Evolutionary conservation across 1,284 basidiomycete genomes (phyloP).

Genomic region (Volvariella volvacea): DNA sequence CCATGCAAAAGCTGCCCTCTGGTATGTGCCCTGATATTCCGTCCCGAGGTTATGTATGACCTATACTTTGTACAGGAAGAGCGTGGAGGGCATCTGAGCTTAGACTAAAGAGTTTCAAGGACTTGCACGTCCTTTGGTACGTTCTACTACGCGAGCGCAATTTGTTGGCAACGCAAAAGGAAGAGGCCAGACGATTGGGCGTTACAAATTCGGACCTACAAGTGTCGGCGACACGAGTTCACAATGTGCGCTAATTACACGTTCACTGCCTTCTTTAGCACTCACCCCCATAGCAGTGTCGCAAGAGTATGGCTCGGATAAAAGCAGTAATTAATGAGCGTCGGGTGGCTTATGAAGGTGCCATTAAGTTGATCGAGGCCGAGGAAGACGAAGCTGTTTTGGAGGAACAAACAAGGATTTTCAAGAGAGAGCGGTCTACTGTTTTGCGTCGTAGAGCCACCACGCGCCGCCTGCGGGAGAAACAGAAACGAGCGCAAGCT

Average conservation of each 20-base stretch:
- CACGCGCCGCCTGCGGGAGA: too few relatives aligned
- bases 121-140: conserved; percentile 93
- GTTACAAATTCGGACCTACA: conserved; percentile 23
- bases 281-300: conserved; percentile 48
- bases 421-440: conserved; percentile 12
- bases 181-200: conserved; percentile 65
- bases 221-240: conserved; percentile 30
- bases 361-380: conserved; percentile 37
- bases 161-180: conserved; percentile 80
- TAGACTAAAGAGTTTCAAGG: conserved; percentile 83
- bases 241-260: conserved; percentile 25
- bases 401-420: conserved; percentile 18
- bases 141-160: conserved; percentile 84
- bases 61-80: conserved; percentile 48
- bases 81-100: conserved; percentile 83
- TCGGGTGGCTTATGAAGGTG: conserved; percentile 74
- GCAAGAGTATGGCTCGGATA: conserved; percentile 96
- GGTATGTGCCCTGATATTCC: conserved; percentile 14
- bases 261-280: conserved; percentile 5
- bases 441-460: too few relatives aligned
- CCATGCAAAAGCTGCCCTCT: conserved; percentile 25
- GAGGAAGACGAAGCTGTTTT: conserved; percentile 25
- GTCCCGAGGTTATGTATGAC: conserved; percentile 2
- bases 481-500: conserved; percentile 5
- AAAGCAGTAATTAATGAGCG: conserved; percentile 93